Base-by-base conservation (phyloP, 2,329 filamentous ascomycete species). In the Diplodia scrobiculata region DNA sequence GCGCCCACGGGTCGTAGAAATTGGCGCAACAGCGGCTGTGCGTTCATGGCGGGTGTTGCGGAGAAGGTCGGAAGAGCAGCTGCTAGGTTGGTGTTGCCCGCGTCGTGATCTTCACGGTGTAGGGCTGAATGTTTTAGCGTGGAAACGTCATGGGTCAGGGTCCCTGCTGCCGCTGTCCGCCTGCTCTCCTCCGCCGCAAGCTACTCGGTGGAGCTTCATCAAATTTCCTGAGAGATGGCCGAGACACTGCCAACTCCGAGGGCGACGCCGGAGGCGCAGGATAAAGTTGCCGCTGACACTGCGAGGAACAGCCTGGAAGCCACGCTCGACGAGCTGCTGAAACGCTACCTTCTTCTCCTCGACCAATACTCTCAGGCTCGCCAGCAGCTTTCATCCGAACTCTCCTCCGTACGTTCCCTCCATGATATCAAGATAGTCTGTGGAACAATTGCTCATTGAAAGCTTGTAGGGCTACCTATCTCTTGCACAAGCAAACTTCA, bases 401-500 rank as follows among this genome's bases (percentile, higher is more conserved):
- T 91, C 69, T 79, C 83, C 21, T 78, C 79, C 62, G 82, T 90
- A 78, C 81, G 71, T 51, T 3, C 4, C 4, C 13, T 41, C 4
- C 7, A 1, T 3, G 2, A 0, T 0, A 14, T 14, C 50, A 27
- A 2, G 9, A 21, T 9, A 55, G 10, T 3, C 17, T 4, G 6
- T 11, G 10, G 5, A 11, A 17, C 14, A 52, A 32, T 54, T 19
- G 17, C 63, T 68, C 50, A 65, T 9, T 9, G 2, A 36, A 4
- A 7, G 14, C 9, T 53, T 3, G 7, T 6, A 81, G 79, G 81
- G 79, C 6, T 82, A 77, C 68, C 72, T 84, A 34, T 77, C 79
- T 69, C 81, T 93, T 48, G 88, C 90, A n/a, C 85, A 90, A 66
- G 90, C 91, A 68, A 92, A 92, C 78, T 92, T 91, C 77, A 80